Evolutionary conservation across 306 rosid species (phyloP).

Genomic region (Pyrus pyrifolia): DNA sequence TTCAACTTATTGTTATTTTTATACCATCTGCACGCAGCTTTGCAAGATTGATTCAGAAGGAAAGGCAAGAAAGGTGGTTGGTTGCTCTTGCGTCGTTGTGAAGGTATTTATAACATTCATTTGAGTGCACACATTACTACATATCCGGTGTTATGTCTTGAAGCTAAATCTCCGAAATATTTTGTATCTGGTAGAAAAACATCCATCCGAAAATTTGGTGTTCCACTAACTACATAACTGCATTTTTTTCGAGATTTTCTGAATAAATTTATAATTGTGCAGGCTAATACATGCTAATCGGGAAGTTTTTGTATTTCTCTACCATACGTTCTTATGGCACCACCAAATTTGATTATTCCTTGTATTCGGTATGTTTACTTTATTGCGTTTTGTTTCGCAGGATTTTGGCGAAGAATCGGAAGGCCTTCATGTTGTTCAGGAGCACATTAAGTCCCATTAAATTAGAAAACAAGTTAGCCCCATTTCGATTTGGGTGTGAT

Average conservation of each 20-base stretch:
- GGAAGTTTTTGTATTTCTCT: no score
- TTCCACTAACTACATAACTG: no score
- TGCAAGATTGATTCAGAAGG: constrained; percentile 87
- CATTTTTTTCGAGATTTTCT: no score
- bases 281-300: no score
- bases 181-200: no score
- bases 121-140: neutral
- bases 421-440: constrained; percentile 40
- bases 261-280: no score
- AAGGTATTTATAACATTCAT: constrained; percentile 31
- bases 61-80: constrained; percentile 62
- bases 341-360: no score
- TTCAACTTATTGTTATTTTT: neutral
- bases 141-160: neutral
- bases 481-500: neutral
- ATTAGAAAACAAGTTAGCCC: neutral
- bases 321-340: no score
- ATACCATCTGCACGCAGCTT: constrained; percentile 27
- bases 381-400: constrained; percentile 7
- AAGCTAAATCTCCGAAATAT: no score
- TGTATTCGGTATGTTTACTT: neutral
- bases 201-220: no score
- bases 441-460: constrained; percentile 34
- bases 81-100: constrained; percentile 74
- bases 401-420: constrained; percentile 37